Evolutionary conservation across 2,329 filamentous ascomycete genomes (phyloP), one percentile per base, ranked within the genome.

Genomic region (Tolypocladium album): DNA sequence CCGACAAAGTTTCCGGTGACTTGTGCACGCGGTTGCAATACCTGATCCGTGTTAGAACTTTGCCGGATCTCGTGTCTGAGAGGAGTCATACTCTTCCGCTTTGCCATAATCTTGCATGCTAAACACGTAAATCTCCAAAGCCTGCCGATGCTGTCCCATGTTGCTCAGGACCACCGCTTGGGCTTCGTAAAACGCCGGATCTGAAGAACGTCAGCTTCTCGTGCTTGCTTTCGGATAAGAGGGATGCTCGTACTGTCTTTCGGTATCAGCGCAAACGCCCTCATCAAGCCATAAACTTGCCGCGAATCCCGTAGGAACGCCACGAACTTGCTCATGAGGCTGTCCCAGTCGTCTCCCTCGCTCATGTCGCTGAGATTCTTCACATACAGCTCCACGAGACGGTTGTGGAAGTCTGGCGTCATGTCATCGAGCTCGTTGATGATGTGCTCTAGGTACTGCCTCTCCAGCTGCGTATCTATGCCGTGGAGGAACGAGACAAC

Each of bases 101-200:
- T 96, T 97, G 15, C 77, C 78, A 63, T 90, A 93, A 71, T 96
- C 88, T 65, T 89, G 79, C 72, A 99, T 84, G 72, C 93, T 94
- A 76, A 97, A 99, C 36, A 97, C 93, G 71, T 96, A 99, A 58
- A 99, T 96, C 70, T 94, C 89, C n/a, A 99, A 78, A 0, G 94
- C 94, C 74, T 97, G 92, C 70, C 91, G 92, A 75, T 99, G 92
- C 67, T 93, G 88, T 8, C 90, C 91, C 90, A 97, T 96, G 67
- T 94, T 95, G 73, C 90, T 92, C 45, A 97, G 83, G 24, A 97
- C 87, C 53, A 97, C 88, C 8, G 94, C 94, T 62, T 93, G 87
- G 2, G 91, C 86, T 71, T 97, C 93, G 72, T 89, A 96, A 68
- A 97, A 97, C 3, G 84, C 80, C 0, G 92, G 79, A 71, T 97